Evolutionary conservation across 805 yeast species (phyloP).

Genomic region (Candida caryicola): DNA sequence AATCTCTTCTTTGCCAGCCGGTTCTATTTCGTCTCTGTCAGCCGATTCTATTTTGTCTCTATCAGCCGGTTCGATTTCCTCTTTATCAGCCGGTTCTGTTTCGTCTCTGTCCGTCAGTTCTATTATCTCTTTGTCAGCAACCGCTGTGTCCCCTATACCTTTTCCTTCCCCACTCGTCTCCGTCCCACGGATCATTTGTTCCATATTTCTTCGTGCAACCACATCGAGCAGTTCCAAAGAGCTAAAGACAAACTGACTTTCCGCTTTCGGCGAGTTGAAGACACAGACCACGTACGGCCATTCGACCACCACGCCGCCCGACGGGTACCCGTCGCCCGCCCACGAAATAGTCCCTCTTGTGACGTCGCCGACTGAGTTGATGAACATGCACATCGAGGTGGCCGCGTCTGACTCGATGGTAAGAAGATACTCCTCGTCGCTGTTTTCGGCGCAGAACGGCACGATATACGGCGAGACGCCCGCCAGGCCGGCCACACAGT

Average conservation of each 20-base stretch:
- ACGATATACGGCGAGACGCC: conserved; percentile 22
- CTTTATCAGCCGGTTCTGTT: too few relatives aligned
- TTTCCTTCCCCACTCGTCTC: not conserved
- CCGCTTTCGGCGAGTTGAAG: conserved; percentile 12
- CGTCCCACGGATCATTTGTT: too few relatives aligned
- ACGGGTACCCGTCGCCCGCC: conserved; percentile 35
- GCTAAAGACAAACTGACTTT: conserved; percentile 17
- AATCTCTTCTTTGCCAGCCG: not conserved
- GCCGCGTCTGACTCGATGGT: conserved; percentile 31
- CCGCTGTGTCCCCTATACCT: not conserved
- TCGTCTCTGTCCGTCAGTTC: not conserved
- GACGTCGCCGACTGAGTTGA: conserved; percentile 37
- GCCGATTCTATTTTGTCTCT: not conserved
- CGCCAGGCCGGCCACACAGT: conserved; percentile 10
- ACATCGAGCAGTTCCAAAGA: conserved; percentile 25
- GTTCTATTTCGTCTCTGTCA: not conserved
- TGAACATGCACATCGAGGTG: conserved; percentile 41
- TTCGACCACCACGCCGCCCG: conserved; percentile 26
- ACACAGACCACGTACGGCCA: conserved; percentile 40
- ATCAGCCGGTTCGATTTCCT: too few relatives aligned
- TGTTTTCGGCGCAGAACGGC: conserved; percentile 13
- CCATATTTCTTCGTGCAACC: conserved; percentile 4
- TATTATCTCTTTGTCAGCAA: not conserved
- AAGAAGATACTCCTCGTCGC: conserved; percentile 31
- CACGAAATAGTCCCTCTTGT: conserved; percentile 42